Evolutionary conservation across 805 yeast species (phyloP).

Genomic region (Spathaspora passalidarum): DNA sequence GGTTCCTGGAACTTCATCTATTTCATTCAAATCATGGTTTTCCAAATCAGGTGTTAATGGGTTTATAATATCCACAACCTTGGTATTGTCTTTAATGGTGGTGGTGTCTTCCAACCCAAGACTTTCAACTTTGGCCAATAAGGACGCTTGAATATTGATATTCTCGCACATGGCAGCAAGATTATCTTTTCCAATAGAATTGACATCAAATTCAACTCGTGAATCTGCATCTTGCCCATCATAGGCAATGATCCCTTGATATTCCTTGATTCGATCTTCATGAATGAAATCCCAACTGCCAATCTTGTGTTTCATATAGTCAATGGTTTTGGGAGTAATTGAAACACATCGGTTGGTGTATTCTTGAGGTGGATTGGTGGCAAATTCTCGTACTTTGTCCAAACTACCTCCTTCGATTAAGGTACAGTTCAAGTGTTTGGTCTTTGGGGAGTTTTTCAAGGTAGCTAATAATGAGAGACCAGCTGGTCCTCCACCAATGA

Average conservation of each 20-base stretch:
- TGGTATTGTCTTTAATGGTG: conserved; percentile 60
- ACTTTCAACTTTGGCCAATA: conserved; percentile 47
- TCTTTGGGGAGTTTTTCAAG: conserved; percentile 61
- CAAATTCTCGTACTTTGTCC: conserved; percentile 48
- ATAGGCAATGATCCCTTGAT: conserved; percentile 79
- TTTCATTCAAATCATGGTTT: conserved; percentile 17
- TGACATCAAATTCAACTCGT: conserved; percentile 66
- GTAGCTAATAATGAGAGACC: conserved; percentile 87
- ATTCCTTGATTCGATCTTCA: conserved; percentile 70
- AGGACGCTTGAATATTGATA: conserved; percentile 74
- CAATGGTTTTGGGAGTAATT: conserved; percentile 76
- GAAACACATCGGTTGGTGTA: conserved; percentile 83
- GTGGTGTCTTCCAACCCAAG: conserved; percentile 19
- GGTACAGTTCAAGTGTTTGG: conserved; percentile 58
- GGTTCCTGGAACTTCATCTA: conserved; percentile 16
- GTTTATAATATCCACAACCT: conserved; percentile 53
- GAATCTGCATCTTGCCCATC: conserved; percentile 68
- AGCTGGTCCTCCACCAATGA: conserved; percentile 98
- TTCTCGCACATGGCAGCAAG: conserved; percentile 87
- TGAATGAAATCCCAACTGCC: conserved; percentile 75
- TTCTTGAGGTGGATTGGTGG: conserved; percentile 39
- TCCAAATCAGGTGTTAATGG: conserved; percentile 12
- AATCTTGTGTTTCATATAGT: conserved; percentile 55
- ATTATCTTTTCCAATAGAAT: conserved; percentile 36
- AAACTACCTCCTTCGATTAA: conserved; percentile 74